Evolutionary conservation across 805 yeast species (phyloP).

Genomic region (Middelhovenomyces tepae): DNA sequence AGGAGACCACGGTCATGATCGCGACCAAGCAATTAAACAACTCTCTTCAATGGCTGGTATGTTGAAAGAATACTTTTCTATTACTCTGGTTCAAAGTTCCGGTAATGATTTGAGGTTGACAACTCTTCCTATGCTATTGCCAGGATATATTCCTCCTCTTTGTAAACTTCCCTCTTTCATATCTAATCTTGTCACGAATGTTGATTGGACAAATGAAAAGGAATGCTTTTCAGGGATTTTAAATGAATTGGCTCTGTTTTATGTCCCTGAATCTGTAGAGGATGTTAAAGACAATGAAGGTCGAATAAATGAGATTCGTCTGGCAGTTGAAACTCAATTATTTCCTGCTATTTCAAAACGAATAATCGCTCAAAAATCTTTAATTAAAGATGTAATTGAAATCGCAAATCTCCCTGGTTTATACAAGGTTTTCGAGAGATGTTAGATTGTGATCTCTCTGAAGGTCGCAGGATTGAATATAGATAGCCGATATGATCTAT

Average conservation of each 20-base stretch:
- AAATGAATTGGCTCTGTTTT: conserved; percentile 59
- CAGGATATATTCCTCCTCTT: conserved; percentile 53
- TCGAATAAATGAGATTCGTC: conserved; percentile 27
- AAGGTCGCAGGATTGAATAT: conserved; percentile 4
- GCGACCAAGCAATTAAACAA: conserved; percentile 17
- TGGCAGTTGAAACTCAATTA: conserved; percentile 44
- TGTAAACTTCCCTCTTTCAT: conserved; percentile 60
- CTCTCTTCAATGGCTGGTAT: conserved; percentile 56
- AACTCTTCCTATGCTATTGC: conserved; percentile 60
- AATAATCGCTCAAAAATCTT: conserved; percentile 51
- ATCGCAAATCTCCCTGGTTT: conserved; percentile 88
- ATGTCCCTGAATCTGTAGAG: conserved; percentile 51
- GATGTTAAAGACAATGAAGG: conserved; percentile 15
- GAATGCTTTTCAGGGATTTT: conserved; percentile 59
- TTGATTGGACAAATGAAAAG: conserved; percentile 62
- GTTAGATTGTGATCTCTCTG: conserved; percentile 29
- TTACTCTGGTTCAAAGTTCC: conserved; percentile 31
- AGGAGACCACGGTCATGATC: conserved; percentile 15
- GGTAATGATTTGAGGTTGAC: conserved; percentile 30
- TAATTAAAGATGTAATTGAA: conserved; percentile 57
- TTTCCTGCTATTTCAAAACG: conserved; percentile 58
- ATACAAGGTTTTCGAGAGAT: conserved; percentile 87
- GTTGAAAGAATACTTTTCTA: conserved; percentile 71
- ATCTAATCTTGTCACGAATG: conserved; percentile 46
- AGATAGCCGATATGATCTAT: too few relatives aligned